Evolutionary conservation across 345 rosid genomes (phyloP).

Genomic region (Firmiana major): DNA sequence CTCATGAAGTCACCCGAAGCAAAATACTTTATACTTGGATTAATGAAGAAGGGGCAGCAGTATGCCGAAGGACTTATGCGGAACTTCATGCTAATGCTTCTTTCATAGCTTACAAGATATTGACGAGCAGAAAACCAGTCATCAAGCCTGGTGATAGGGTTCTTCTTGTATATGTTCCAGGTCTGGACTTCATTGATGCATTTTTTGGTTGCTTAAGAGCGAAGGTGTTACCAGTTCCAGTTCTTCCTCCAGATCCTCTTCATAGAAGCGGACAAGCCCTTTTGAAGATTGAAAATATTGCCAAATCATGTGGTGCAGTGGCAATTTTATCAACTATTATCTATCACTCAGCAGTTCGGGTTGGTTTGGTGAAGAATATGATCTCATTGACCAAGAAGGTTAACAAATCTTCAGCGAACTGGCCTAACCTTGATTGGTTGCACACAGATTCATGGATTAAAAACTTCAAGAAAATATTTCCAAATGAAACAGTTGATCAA

Average conservation of each 20-base stretch:
- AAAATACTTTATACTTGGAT: conserved; percentile 57
- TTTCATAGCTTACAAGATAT: conserved; percentile 46
- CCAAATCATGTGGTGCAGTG: conserved; percentile 47
- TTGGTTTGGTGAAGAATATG: conserved; percentile 49
- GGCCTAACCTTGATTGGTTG: conserved; percentile 70
- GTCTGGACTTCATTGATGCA: conserved; percentile 60
- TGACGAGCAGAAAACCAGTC: conserved; percentile 41
- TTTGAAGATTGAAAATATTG: conserved; percentile 57
- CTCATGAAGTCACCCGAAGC: conserved; percentile 27
- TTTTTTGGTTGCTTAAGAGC: conserved; percentile 73
- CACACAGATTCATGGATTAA: conserved; percentile 66
- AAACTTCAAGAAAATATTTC: conserved; percentile 27
- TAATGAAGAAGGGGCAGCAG: conserved; percentile 44
- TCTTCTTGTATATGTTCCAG: conserved; percentile 56
- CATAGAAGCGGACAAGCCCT: conserved; percentile 79
- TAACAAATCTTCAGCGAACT: conserved; percentile 30
- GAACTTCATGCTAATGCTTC: conserved; percentile 50
- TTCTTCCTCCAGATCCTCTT: conserved; percentile 64
- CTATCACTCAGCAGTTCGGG: conserved; percentile 60
- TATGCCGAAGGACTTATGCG: conserved; percentile 40
- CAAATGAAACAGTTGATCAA: conserved; percentile 1
- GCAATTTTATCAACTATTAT: conserved; percentile 55
- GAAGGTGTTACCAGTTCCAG: conserved; percentile 61
- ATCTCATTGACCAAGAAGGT: conserved; percentile 39
- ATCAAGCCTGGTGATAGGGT: conserved; percentile 61